These are phyloP conservation scores for Cyberlindnera veronae DNA, from an alignment of 805 yeast species.

Conservation along the genomic window DNA sequence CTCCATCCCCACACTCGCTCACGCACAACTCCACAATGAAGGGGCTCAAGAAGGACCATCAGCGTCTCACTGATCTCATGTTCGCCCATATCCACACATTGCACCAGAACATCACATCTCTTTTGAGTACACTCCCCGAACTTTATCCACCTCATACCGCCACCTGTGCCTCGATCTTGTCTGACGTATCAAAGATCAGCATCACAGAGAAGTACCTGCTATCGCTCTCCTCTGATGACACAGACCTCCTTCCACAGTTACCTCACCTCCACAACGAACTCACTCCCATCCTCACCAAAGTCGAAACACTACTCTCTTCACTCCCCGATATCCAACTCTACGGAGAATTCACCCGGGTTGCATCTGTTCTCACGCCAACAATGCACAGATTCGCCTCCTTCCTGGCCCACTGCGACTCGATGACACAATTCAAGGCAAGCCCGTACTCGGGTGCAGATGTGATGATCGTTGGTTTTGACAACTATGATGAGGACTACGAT, in stretches of 20 bases:
- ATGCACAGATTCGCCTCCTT: conserved; percentile 2
- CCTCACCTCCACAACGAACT: conserved; percentile 1
- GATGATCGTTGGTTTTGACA: conserved; percentile 16
- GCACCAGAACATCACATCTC: conserved; percentile 5
- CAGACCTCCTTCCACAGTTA: conserved; percentile 1
- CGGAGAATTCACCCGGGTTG: neutral
- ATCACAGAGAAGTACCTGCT: conserved; percentile 9
- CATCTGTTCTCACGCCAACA: neutral
- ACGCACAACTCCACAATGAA: conserved; percentile 2
- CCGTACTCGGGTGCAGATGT: conserved; percentile 14
- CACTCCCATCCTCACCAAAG: conserved; percentile 1
- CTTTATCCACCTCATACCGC: neutral
- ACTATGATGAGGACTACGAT: conserved; percentile 15
- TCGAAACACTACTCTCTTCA: neutral
- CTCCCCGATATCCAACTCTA: neutral
- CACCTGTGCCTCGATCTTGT: neutral
- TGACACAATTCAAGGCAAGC: conserved; percentile 16
- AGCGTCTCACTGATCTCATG: conserved; percentile 13
- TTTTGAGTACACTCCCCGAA: neutral
- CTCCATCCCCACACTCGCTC: neutral
- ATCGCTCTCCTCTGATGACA: conserved; percentile 8
- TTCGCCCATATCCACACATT: conserved; percentile 11
- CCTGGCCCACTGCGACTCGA: conserved; percentile 7
- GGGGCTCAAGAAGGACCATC: conserved; percentile 17
- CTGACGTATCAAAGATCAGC: neutral